phyloP scores from a whole-genome alignment of 2,329 filamentous ascomycete genomes.

The Fusarium caatingaense region DNA sequence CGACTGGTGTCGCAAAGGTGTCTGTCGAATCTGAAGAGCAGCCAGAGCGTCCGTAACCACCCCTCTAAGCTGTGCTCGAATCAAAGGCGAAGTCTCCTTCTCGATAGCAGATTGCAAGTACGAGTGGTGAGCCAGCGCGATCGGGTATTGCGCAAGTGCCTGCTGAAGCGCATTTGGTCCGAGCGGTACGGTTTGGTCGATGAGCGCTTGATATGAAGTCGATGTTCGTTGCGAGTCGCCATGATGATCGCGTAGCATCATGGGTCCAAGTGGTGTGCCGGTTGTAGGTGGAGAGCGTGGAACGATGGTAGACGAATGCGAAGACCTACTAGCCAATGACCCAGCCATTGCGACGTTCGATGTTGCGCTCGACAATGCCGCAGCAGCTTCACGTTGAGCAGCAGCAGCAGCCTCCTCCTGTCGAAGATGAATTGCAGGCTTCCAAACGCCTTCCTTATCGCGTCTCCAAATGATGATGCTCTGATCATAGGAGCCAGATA shows the following conservation, averaged over 20 bases:
- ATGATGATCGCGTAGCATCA: constrained; percentile 44
- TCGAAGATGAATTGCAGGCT: constrained; percentile 76
- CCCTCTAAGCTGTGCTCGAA: constrained; percentile 62
- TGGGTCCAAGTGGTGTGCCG: constrained; percentile 21
- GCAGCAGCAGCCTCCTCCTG: constrained; percentile 76
- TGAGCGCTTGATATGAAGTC: constrained; percentile 61
- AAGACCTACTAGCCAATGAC: constrained; percentile 15
- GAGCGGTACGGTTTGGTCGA: constrained; percentile 64
- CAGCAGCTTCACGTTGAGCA: constrained; percentile 53
- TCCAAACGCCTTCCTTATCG: constrained; percentile 87
- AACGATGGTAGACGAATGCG: constrained; percentile 9
- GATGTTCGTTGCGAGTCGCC: constrained; percentile 48
- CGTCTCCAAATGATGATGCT: constrained; percentile 95
- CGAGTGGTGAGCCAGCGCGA: constrained; percentile 60
- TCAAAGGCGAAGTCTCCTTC: constrained; percentile 60
- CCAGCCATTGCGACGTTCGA: constrained; percentile 28
- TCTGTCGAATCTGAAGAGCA: constrained; percentile 59
- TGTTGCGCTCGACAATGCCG: constrained; percentile 21
- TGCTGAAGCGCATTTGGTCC: constrained; percentile 61
- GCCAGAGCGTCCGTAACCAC: constrained; percentile 61
- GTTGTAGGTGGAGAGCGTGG: constrained; percentile 20
- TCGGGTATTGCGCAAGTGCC: constrained; percentile 60
- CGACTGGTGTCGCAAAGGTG: constrained; percentile 42
- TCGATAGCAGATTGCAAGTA: constrained; percentile 65
- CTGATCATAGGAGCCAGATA: constrained; percentile 96